Evolutionary conservation across 1,284 basidiomycete species (phyloP), one percentile per base, ranked within the genome.

Genomic region (Ustilago shanxiensis): DNA sequence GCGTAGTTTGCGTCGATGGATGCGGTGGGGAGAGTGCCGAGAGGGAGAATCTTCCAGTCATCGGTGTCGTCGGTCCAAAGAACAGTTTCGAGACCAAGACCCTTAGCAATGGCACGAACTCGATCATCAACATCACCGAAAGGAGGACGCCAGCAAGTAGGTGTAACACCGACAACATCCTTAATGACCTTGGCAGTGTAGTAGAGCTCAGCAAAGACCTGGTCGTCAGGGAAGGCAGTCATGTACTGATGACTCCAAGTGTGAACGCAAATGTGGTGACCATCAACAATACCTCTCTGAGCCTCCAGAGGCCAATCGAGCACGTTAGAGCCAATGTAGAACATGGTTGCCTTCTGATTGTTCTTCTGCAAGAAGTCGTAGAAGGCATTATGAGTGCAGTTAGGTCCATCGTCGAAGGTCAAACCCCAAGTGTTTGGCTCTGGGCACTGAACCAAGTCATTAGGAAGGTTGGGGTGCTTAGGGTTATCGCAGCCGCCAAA

Each of bases 131-230:
- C 86, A 62, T 88, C 88, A 82, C 88, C 88, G 78, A 85, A 89
- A 4, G 89, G 88, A 35, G 88, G 88, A 33, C 73, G 79, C 87
- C 87, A 89, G 84, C 87, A 88, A 44, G 80, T 83, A 6, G 88
- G 87, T 2, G 89, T 89, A 16, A 89, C 86, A 55, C 89, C 88
- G 7, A 88, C 77, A 54, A 89, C 80, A 29, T 86, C 84, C 82
- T 89, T 88, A 87, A 89, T 89, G 55, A 83, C 84, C 78, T 88
- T 85, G 66, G 86, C 86, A 29, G 88, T 88, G 86, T 89, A 89
- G 82, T 88, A 90, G 24, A 90, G 86, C 83, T 89, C 89, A 45
- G 89, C 88, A 73, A 90, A 89, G 28, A 87, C 88, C 70, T 88
- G 84, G 60, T 89, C 88, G 83, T 88, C 64, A 87, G 64, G 86